Evolutionary conservation across 2,329 filamentous ascomycete genomes (phyloP), one percentile per base, ranked within the genome.

Genomic region (Diaporthe destruens): DNA sequence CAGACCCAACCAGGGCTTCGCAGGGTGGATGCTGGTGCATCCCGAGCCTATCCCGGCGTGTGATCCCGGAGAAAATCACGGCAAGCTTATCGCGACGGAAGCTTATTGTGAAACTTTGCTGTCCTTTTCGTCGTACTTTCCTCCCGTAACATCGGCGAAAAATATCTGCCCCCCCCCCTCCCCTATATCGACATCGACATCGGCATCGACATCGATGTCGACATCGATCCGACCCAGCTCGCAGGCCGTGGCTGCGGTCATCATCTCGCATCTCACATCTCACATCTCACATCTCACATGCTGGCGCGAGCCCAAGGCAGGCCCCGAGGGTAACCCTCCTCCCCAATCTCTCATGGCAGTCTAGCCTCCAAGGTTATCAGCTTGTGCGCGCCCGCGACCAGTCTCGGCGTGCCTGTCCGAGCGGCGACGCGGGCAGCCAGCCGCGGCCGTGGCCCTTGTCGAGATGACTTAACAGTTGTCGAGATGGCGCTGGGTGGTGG

Each of bases 11-110:
- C 6, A 6, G n/a, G n/a, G n/a, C n/a, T n/a, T n/a, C n/a, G n/a
- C n/a, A n/a, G n/a, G 23, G 57, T 39, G 23, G 8, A 6, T 44
- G 39, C 23, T 44, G 39, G n/a, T 44, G 56, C 56, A 29, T 29
- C 56, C 36, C 36, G 56, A 44, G n/a, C 8, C 36, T 59, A 36
- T 36, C 34, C 34, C 9, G 6, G 57, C 16, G 32, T 12, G 20
- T 36, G 44, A 65, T 51, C 44, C 61, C 51, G 61, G 61, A 39
- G 61, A 51, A 65, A 65, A 65, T 36, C 61, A 23, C 47, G 29
- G 61, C 32, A 36, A 65, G 61, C 61, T 65, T 65, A 65, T 65
- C 61, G 61, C 61, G 61, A 65, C 61, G 61, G 61, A 51, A 65
- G 29, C 61, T 51, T 65, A 20, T 65, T 65, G 61, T 65, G 61